Evolutionary conservation across 1,284 basidiomycete species (phyloP), one percentile per base, ranked within the genome.

Genomic region (Somion occarium): DNA sequence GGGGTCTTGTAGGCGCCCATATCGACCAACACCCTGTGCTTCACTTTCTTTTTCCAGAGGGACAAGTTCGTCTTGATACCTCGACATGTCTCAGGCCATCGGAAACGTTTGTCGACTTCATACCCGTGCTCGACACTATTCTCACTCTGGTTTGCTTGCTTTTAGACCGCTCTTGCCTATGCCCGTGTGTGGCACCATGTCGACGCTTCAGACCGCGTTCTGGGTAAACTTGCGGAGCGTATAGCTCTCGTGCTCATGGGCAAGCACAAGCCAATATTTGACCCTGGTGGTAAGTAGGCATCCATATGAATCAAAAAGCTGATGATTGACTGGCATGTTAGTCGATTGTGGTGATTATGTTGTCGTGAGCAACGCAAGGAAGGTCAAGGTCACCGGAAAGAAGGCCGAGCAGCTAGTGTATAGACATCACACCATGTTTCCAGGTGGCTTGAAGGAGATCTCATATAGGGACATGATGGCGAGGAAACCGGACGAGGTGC

Each of bases 331-430:
- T 46, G 19, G 34, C 26, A 41, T 38, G 55, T 0, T 54, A 95
- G 94, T 88, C 57, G 94, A 97, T 69, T 93, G 92, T 50, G 95
- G 97, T 26, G 97, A 99, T 81, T 99, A 98, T 69, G 94, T 99
- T 26, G 83, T 98, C 20, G 93, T 99, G 7, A 97, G 93, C 19
- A 91, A 99, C 66, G 91, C 93, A 2, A 75, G 82, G 51, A 80
- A 87, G 24, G 79, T 99, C 52, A 83, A 85, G 61, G 88, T 98
- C 41, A 93, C 96, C 0, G 97, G 97, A 22, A 82, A 83, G 61
- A 99, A 98, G 72, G 80, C 82, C 7, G 80, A 91, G 53, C 93
- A 98, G 64, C 79, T 94, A 59, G 67, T 96, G 18, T 99, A 94
- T 73, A 75, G 90, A 48, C 88, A 89, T 61, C 94, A 99, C 66